Evolutionary conservation across 1,284 basidiomycete species (phyloP), one percentile per base, ranked within the genome.

Genomic region (Boletus sp.): DNA sequence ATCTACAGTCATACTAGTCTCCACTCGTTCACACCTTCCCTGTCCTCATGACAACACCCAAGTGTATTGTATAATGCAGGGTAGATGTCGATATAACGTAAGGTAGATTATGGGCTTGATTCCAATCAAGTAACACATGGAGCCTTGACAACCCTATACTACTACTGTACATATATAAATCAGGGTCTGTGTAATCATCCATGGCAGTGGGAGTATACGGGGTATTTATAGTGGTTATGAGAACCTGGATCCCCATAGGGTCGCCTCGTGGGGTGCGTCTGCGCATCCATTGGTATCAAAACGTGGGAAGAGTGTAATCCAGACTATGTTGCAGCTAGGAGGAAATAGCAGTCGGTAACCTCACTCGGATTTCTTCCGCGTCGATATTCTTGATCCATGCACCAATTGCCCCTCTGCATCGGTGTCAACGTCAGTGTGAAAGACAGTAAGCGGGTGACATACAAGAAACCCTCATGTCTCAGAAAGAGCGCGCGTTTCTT

Each of bases 401-500:
- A 17, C 94, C 94, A 55, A 95, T 89, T 19, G 90, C 76, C 35
- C 92, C 92, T 51, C 91, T 93, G 62, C 48, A 50, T 48, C 16
- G 2, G 2, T n/a, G n/a, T 33, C 2, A 55, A 41, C 16, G 33
- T 52, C 39, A 54, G 20, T 34, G 16, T 29, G 19, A 50, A 33
- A 39, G 19, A 39, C 47, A 25, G 9, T 9, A 16, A n/a, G 59
- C 9, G 46, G 44, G 46, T 22, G 16, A 83, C 94, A 70, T 72
- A 96, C 80, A 99, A 71, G 75, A 98, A 99, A 4, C 96, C 96
- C 73, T 99, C 96, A 64, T 99, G 96, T 53, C 96, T 82, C 48
- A 99, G 75, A 76, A 99, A 99, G 59, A 96, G 79, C 36, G 96
- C 96, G 29, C 92, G 83, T 71, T 98, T 99, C 23, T 88, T 94